Percentiles rank a stretch among this genome's conserved stretches.
phyloP scores from a whole-genome alignment of 345 rosid species.

The Citrus inodora region DNA sequence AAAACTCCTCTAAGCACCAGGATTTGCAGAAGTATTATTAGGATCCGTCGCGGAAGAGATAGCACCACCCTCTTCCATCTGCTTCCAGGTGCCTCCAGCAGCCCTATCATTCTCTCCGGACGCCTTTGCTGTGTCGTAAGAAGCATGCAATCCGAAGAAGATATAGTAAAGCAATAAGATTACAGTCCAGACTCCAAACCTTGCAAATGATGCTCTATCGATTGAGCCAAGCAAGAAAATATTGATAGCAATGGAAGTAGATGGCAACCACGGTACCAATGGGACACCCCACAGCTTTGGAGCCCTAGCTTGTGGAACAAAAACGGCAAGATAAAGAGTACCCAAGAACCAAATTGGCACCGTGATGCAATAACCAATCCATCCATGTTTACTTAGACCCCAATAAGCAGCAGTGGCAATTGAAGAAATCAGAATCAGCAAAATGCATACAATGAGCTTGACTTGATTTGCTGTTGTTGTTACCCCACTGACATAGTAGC shows the following conservation, averaged over 20 bases:
- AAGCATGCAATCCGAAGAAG: constrained; percentile 68
- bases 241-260: constrained; percentile 65
- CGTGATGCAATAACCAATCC: constrained; percentile 60
- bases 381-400: constrained; percentile 37
- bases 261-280: constrained; percentile 84
- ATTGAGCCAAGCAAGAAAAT: constrained; percentile 81
- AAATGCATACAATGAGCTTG: constrained; percentile 44
- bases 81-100: constrained; percentile 13
- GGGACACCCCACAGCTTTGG: constrained; percentile 91
- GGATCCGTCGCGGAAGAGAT: constrained; percentile 10
- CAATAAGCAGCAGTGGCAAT: constrained; percentile 47
- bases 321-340: constrained; percentile 34
- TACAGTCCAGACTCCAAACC: constrained; percentile 68
- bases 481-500: constrained; percentile 58
- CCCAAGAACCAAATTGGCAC: constrained; percentile 58
- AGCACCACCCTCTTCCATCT: constrained; percentile 41
- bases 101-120: constrained; percentile 9
- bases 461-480: constrained; percentile 38
- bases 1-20: neutral
- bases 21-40: neutral
- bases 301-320: constrained; percentile 63
- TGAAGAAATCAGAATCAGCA: constrained; percentile 46
- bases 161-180: constrained; percentile 57
- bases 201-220: constrained; percentile 43
- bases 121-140: constrained; percentile 56